These are phyloP conservation scores for Umbelopsis sp. DNA, from an alignment of 371 early-diverging fungal species.

Conservation along the genomic window DNA sequence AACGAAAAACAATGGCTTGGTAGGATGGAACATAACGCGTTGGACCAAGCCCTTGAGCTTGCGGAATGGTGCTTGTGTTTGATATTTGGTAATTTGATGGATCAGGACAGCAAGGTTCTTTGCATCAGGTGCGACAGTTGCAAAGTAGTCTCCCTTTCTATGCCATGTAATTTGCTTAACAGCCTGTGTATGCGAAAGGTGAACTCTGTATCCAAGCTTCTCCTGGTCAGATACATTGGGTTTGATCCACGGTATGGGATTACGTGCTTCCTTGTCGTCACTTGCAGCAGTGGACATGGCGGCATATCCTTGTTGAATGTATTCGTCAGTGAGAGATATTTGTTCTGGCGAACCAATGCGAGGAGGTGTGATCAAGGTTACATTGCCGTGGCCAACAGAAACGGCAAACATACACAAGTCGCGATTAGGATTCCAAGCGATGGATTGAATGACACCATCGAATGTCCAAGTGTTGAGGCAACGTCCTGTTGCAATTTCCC, in stretches of 20 bases:
- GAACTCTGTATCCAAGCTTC: slow-evolving; percentile 58
- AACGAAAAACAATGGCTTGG: slow-evolving; percentile 89
- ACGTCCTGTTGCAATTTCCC: slow-evolving; percentile 93
- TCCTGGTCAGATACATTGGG: slow-evolving; percentile 57
- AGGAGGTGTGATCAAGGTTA: slow-evolving; percentile 57
- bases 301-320: slow-evolving; percentile 56
- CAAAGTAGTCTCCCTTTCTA: slow-evolving; percentile 95
- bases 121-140: slow-evolving; percentile 79
- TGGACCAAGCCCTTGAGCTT: slow-evolving; percentile 89
- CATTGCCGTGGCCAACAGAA: slow-evolving; percentile 62
- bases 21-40: slow-evolving; percentile 91
- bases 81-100: slow-evolving; percentile 89
- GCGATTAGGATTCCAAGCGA: slow-evolving; percentile 91
- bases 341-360: slow-evolving; percentile 53
- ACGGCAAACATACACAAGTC: slow-evolving; percentile 81
- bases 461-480: slow-evolving; percentile 79
- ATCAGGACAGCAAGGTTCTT: slow-evolving; percentile 75
- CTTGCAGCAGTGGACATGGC: slow-evolving; percentile 20
- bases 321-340: slow-evolving; percentile 52
- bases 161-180: slow-evolving; percentile 93
- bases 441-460: slow-evolving; percentile 66
- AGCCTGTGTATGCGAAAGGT: slow-evolving; percentile 55
- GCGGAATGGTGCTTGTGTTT: slow-evolving; percentile 89
- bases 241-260: slow-evolving; percentile 60
- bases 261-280: slow-evolving; percentile 44